Evolutionary conservation across 129 eudicot species (phyloP).

Genomic region (Flaveria ramosissima): DNA sequence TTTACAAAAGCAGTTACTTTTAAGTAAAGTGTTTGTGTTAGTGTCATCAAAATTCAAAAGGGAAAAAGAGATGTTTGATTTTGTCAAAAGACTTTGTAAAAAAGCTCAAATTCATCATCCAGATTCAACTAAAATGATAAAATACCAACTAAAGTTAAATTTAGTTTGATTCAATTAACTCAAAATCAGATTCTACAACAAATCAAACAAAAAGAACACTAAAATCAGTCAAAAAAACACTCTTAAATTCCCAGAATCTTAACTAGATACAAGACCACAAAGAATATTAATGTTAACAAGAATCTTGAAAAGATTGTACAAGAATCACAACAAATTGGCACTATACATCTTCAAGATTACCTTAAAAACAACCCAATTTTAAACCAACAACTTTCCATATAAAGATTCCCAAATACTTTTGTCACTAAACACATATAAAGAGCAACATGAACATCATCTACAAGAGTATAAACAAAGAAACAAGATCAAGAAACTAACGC

Average conservation of each 20-base stretch:
- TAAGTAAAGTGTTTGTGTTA: constrained; percentile 5
- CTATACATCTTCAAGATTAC: constrained; percentile 10
- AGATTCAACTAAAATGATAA: constrained; percentile 3
- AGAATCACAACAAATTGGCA: constrained; percentile 30
- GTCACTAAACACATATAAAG: constrained; percentile 6
- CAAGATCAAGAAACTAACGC: constrained; percentile 59
- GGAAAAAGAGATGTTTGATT: constrained; percentile 1
- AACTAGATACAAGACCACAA: constrained; percentile 26
- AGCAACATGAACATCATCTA: too few relatives aligned
- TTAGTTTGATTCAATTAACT: neutral
- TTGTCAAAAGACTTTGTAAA: neutral
- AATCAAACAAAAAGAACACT: neutral
- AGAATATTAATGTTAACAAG: neutral
- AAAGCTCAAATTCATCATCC: neutral
- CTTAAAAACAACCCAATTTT: constrained; percentile 21
- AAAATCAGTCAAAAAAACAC: neutral
- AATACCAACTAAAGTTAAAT: neutral
- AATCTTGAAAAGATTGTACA: constrained; percentile 16
- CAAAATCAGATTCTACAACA: constrained; percentile 2
- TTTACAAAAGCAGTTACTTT: constrained; percentile 17
- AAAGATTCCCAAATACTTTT: neutral
- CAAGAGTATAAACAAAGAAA: too few relatives aligned
- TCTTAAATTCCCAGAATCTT: constrained; percentile 1
- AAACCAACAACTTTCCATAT: constrained; percentile 6
- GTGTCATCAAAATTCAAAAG: constrained; percentile 22